Conservation (phyloP, 352 stramenopile species). For the Globisporangium megalacanthum region DNA sequence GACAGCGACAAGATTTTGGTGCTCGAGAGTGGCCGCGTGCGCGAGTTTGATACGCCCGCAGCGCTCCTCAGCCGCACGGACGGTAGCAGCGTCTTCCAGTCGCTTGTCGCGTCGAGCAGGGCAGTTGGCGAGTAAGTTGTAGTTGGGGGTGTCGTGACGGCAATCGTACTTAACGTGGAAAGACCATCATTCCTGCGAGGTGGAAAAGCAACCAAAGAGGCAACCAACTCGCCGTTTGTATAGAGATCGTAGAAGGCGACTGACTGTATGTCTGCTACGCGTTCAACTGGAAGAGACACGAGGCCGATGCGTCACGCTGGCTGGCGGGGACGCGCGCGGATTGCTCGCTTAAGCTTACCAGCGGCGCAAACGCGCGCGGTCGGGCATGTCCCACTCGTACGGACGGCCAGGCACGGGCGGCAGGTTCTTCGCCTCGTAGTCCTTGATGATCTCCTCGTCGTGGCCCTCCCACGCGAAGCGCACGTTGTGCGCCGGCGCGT, state of each 20-base stretch:
- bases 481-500: conserved; percentile 71
- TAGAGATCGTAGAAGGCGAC: too few species aligned
- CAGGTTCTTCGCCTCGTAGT: conserved; percentile 70
- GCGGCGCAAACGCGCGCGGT: conserved; percentile 52
- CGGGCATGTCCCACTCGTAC: conserved; percentile 65
- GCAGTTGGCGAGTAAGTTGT: too few species aligned
- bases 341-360: too few species aligned
- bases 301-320: too few species aligned
- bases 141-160: too few species aligned
- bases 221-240: too few species aligned
- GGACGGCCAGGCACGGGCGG: conserved; percentile 61
- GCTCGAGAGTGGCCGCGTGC: conserved; percentile 73
- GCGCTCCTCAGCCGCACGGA: conserved; percentile 44
- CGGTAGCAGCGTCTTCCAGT: conserved; percentile 25
- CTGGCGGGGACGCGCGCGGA: too few species aligned
- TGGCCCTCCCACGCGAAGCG: conserved; percentile 77
- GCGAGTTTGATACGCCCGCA: conserved; percentile 77
- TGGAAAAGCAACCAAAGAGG: too few species aligned
- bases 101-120: conserved; percentile 29
- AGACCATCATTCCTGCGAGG: too few species aligned
- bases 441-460: conserved; percentile 68
- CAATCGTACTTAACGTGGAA: too few species aligned
- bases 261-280: too few species aligned
- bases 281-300: too few species aligned
- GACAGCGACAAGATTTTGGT: conserved; percentile 87